phyloP scores from a whole-genome alignment of 495 filamentous ascomycete species.

The Bacidia gigantensis region DNA sequence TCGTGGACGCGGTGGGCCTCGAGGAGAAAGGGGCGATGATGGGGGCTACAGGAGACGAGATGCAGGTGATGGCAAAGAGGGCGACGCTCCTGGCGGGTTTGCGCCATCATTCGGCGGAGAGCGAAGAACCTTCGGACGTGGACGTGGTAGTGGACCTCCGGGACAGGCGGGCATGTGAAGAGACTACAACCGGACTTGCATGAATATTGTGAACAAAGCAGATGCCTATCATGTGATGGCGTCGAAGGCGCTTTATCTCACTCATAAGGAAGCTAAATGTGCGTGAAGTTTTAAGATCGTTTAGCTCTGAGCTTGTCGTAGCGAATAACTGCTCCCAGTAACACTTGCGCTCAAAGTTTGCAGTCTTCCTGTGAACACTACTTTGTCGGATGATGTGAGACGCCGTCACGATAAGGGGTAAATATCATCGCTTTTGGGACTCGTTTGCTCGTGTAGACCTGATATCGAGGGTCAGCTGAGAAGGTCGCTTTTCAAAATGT shows the following conservation, averaged over 20 bases:
- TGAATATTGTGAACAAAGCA: background rate
- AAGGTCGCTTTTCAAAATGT: no score
- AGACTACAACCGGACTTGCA: no score
- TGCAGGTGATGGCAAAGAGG: constrained; percentile 84
- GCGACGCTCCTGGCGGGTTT: constrained; percentile 88
- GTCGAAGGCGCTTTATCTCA: no score
- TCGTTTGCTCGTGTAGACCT: constrained; percentile 39
- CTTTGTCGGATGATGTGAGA: constrained; percentile 52
- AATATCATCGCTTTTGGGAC: constrained; percentile 56
- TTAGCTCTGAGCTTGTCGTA: constrained; percentile 35
- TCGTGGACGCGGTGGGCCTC: constrained; percentile 48
- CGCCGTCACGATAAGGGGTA: constrained; percentile 48
- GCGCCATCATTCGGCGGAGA: constrained; percentile 63
- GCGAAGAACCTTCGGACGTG: constrained; percentile 87
- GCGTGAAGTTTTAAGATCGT: background rate
- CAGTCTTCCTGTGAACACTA: constrained; percentile 49
- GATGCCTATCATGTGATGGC: background rate
- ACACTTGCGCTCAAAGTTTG: constrained; percentile 47
- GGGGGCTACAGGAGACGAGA: constrained; percentile 86
- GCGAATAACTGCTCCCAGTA: constrained; percentile 43
- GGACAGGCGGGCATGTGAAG: constrained; percentile 31
- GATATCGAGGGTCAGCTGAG: background rate
- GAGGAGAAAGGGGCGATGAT: constrained; percentile 60
- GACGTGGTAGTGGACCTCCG: constrained; percentile 63
- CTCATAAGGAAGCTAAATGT: no score